Evolutionary conservation across 768 basidiomycete species (phyloP).

Genomic region (Tylopilus plumbeoviolaceoides): DNA sequence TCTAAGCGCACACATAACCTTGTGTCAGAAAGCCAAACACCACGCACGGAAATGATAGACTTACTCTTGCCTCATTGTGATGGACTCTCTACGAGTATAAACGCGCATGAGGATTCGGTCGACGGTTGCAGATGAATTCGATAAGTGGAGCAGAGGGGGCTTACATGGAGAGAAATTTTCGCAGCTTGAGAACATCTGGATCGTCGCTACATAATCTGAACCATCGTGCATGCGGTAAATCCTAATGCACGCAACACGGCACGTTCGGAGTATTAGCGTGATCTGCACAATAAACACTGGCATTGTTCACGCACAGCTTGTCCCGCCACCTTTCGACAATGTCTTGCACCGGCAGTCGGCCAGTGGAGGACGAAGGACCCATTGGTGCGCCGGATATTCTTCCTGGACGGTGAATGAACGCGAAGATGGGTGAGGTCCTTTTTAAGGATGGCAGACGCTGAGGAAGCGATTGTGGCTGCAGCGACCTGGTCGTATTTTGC

Average conservation of each 20-base stretch:
- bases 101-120: background rate
- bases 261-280: background rate
- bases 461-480: constrained; percentile 7
- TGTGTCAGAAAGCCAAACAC: constrained; percentile 5
- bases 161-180: constrained; percentile 28
- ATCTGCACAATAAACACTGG: background rate
- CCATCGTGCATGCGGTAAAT: constrained; percentile 24
- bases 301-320: constrained; percentile 6
- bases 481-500: constrained; percentile 14
- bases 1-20: constrained; percentile 2
- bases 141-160: background rate
- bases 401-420: constrained; percentile 28
- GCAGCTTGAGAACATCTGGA: constrained; percentile 21
- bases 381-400: constrained; percentile 19
- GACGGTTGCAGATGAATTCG: constrained; percentile 2
- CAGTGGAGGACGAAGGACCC: constrained; percentile 26
- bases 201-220: constrained; percentile 22
- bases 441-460: constrained; percentile 23
- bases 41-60: constrained; percentile 6
- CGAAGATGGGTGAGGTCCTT: constrained; percentile 29
- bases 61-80: constrained; percentile 22
- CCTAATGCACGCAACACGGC: constrained; percentile 6
- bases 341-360: constrained; percentile 11
- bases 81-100: constrained; percentile 14
- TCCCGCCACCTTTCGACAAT: background rate